Base-by-base conservation (phyloP, 2,329 filamentous ascomycete genomes). In the Colletotrichum truncatum region DNA sequence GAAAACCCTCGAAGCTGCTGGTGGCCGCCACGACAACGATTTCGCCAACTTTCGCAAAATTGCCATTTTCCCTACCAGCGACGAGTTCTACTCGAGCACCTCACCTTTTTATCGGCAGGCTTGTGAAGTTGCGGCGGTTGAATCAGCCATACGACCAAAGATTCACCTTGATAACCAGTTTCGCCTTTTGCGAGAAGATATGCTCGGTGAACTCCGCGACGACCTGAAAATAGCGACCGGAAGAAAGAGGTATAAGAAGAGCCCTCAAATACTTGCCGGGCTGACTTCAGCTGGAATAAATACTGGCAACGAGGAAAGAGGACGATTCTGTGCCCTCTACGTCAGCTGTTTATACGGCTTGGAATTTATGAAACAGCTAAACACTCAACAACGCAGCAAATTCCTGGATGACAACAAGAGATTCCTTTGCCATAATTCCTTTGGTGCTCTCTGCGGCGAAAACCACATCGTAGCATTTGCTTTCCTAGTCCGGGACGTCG, bases 21-120 rank as follows among this genome's bases (percentile, higher is more conserved):
- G 91, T 0, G 90, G 90, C 0, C 84, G 91, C 0, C 91, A 94
- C 68, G 89, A 94, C 73, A 94, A 94, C 57, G 91, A 94, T 69
- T 85, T 85, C 71, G 78, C 71, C 1, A 82, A 92, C 67, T 89
- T 89, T 69, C 82, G 86, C 0, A 64, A 87, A 0, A 87, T 93
- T 32, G 77, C 84, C 2, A 88, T 93, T 12, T 83, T 87, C 49
- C 92, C 91, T 0, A 93, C 91, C 0, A 74, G 83, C 0, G 87
- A 91, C 52, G 91, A 94, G 70, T 80, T 93, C 2, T 63, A 80
- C 0, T 89, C 84, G 0, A 80, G 72, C 0, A 80, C 84, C 3
- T 71, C 73, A 23, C 82, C 86, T 0, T 93, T 87, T 72, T 87
- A 88, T 45, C 83, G 85, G 6, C 81, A 77, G 0, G 82, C 84